Base-by-base conservation (phyloP, 345 rosid genomes). In the Psidium guajava region DNA sequence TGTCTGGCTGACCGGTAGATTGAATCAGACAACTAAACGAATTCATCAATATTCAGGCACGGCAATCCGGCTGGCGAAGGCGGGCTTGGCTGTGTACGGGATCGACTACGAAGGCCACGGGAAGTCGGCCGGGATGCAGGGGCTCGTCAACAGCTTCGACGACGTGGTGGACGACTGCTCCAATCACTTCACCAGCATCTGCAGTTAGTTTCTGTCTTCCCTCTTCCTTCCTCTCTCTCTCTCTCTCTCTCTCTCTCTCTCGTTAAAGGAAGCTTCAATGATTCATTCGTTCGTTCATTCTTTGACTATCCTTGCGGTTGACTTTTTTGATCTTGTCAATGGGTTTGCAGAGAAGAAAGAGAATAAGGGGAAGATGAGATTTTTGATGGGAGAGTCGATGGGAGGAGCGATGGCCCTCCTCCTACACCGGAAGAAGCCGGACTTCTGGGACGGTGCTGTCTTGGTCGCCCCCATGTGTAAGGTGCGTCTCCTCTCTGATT, bases 101-200 rank as follows among this genome's bases (percentile, higher is more conserved):
- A 93, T 96, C 4, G 99, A 96, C 88, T 96, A 92, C 82, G 95
- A 94, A 91, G 98, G 99, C 6, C 99, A 96, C 85, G 99, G 98
- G 57, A 95, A 95, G 88, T 96, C 98, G 44, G 86, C 59, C 1
- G 98, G 99, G 32, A 77, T 94, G 73, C 44, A 86, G 40, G 94
- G 93, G 54, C 92, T 88, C 42, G 73, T 96, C 11, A 82, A 89
- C 12, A 91, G 88, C 75, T 91, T 96, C 82, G 93, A 94, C 85
- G 81, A 84, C 81, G 84, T 95, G 25, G 92, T 94, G 69, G 90
- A 95, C 15, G 98, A 94, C 82, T 93, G 94, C 88, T 89, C 90
- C 55, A 86, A 85, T 22, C 93, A 92, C 88, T 96, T 89, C 89
- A 89, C 89, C 81, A 86, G 83, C 61, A 91, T 93, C 32, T 94